Evolutionary conservation across 2,329 filamentous ascomycete species (phyloP).

Genomic region (Sodiomyces alkalinus): DNA sequence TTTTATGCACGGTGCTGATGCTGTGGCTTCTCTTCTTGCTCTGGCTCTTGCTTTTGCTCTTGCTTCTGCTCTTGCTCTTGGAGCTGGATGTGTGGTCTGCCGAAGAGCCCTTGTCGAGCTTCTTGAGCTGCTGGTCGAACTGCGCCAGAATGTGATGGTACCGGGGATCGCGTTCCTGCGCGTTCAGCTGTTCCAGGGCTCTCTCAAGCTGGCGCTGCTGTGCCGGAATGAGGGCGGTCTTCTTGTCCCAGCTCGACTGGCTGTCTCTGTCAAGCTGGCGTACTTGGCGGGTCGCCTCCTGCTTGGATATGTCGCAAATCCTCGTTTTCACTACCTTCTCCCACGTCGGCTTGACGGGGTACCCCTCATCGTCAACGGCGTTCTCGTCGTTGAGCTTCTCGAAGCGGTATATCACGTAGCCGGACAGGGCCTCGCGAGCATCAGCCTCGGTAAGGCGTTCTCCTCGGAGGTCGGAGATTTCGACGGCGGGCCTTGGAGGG

Average conservation of each 20-base stretch:
- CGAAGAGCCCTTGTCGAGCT: slow-evolving; percentile 10
- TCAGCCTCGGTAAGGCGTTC: slow-evolving; percentile 21
- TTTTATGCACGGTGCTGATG: too few species aligned
- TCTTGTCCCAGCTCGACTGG: slow-evolving; percentile 21
- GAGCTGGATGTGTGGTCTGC: too few species aligned
- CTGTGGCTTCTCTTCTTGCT: too few species aligned
- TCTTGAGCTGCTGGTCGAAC: slow-evolving; percentile 23
- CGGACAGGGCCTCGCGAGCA: slow-evolving; percentile 22
- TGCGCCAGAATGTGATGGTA: slow-evolving; percentile 28
- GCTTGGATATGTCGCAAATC: slow-evolving; percentile 20
- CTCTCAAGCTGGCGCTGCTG: slow-evolving; percentile 27
- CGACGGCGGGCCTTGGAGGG: too few species aligned
- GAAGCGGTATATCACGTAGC: slow-evolving; percentile 24
- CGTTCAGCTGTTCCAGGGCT: slow-evolving; percentile 18
- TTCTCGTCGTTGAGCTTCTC: slow-evolving; percentile 19
- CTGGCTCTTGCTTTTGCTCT: too few species aligned
- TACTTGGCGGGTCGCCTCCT: slow-evolving; percentile 21
- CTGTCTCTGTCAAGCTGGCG: slow-evolving; percentile 19
- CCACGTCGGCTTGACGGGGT: slow-evolving; percentile 21
- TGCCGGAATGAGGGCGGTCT: slow-evolving; percentile 15
- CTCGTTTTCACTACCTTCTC: slow-evolving; percentile 17
- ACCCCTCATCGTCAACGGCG: slow-evolving; percentile 21
- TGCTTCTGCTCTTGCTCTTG: too few species aligned
- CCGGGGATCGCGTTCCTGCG: slow-evolving; percentile 18
- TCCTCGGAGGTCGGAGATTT: slow-evolving; percentile 20